Evolutionary conservation across 1,139 yeast species (phyloP).

Genomic region (Entelexis sorbosivorans): DNA sequence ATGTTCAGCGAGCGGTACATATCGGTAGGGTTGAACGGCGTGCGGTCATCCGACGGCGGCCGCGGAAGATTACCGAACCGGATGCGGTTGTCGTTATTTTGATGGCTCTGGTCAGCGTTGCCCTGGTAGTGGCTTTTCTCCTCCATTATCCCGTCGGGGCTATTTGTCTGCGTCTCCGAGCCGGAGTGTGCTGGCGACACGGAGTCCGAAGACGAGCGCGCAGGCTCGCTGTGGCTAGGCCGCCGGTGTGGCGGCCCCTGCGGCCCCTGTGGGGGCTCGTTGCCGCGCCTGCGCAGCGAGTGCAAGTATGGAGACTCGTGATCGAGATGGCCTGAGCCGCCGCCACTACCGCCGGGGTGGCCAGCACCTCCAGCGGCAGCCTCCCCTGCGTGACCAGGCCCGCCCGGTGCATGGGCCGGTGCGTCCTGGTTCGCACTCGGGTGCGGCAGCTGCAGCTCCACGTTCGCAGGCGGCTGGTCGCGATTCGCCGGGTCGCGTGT

Average conservation of each 20-base stretch:
- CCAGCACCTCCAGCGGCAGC: neutral
- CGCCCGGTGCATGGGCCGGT: neutral
- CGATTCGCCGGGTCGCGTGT: slow-evolving; percentile 1
- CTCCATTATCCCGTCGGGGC: neutral
- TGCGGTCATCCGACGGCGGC: slow-evolving; percentile 27
- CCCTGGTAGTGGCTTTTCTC: neutral
- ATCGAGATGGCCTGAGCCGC: neutral
- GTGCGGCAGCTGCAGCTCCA: neutral
- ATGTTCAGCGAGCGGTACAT: slow-evolving; percentile 73
- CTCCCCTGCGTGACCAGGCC: no score
- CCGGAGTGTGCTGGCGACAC: neutral
- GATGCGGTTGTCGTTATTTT: slow-evolving; percentile 23
- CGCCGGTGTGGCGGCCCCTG: no score
- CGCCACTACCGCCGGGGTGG: neutral
- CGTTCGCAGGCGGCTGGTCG: neutral
- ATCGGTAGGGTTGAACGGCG: slow-evolving; percentile 47
- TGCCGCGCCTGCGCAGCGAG: neutral
- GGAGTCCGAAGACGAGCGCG: neutral
- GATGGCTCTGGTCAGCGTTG: neutral
- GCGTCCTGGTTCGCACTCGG: neutral
- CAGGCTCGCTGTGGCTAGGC: no score
- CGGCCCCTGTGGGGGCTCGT: no score
- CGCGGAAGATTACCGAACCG: slow-evolving; percentile 37
- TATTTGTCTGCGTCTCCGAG: neutral
- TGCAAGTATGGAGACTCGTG: neutral